Conservation (phyloP, 805 yeast species). For the Saccharomycopsis fodiens region DNA sequence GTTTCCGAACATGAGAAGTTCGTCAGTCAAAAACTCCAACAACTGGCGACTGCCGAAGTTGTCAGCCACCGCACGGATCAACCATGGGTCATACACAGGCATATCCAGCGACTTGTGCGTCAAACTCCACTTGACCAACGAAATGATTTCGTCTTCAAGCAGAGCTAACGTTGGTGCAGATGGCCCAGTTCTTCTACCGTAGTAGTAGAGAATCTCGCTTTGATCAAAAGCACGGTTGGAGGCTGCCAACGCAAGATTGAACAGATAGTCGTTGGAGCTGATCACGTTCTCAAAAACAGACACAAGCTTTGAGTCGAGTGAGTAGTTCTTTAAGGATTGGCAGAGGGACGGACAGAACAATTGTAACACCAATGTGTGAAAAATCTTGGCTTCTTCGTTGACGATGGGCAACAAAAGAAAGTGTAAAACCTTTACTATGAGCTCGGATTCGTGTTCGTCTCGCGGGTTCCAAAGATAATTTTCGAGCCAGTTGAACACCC, state of each 20-base stretch:
- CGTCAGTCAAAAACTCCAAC: conserved; percentile 1
- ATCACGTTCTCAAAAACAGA: conserved; percentile 6
- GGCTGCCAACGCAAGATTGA: conserved; percentile 8
- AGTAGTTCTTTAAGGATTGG: neutral
- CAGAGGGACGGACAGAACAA: conserved; percentile 14
- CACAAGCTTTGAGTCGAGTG: conserved; percentile 1
- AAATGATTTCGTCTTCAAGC: conserved; percentile 14
- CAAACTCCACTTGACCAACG: conserved; percentile 11
- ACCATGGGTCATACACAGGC: conserved; percentile 13
- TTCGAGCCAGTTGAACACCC: conserved; percentile 45
- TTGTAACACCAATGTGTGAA: conserved; percentile 17
- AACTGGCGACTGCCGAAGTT: neutral
- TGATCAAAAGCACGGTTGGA: conserved; percentile 14
- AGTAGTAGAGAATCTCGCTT: conserved; percentile 4
- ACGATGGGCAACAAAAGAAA: conserved; percentile 34
- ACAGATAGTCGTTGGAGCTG: conserved; percentile 6
- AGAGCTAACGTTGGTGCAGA: neutral
- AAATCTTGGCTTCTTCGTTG: conserved; percentile 19
- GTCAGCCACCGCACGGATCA: conserved; percentile 3
- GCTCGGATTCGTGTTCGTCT: conserved; percentile 27
- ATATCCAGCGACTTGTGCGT: neutral
- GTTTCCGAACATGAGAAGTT: neutral
- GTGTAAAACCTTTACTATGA: conserved; percentile 33
- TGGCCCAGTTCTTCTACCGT: conserved; percentile 2
- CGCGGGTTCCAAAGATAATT: conserved; percentile 33